Base-by-base conservation (phyloP, 1,139 yeast genomes). In the Scheffersomyces cryptocercus region DNA sequence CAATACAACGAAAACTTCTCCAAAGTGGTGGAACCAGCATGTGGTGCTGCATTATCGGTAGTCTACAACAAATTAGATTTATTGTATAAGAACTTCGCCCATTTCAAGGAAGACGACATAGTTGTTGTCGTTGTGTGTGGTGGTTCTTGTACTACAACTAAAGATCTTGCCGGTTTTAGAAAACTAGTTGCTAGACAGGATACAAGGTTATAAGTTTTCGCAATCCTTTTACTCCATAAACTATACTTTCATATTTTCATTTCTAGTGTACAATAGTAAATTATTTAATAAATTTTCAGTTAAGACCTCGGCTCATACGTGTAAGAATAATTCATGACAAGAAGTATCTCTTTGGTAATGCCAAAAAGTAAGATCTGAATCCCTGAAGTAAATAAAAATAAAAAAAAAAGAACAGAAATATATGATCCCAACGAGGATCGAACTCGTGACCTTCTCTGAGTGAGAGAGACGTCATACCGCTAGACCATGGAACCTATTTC, bases 1-100 rank as follows among this genome's bases (percentile, higher is more conserved):
- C 65, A 61, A 34, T 82, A 75, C 51, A 76, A 82, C 5, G 67
- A 75, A 10, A 77, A 72, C 35, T 77, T 70, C 46, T 72, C 73
- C 32, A 65, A 75, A 40, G 66, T 82, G 7, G 81, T 82, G 0
- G 91, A 85, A 56, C 89, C 90, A 0, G 89, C 91, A 0, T 85
- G 91, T 65, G 90, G 89, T 9, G 90, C 88, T 2, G 76, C 89
- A 0, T 53, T 85, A 28, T 77, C 84, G 13, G 64, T 78, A 7
- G 70, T 76, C 2, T 79, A 79, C 55, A 62, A 73, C 39, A 61
- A 61, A 34, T 54, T 62, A 6, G 66, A 67, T 7, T 52, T 72
- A 20, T 52, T 79, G 16, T 59, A 59, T 35, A 53, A 58, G 10
- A 54, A 59, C 28, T 60, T 72, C 35, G 64, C 63, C 1, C 55